Percentiles rank a stretch among this genome's conserved stretches.
These are phyloP conservation scores for Jackrogersella multiformis DNA, from an alignment of 495 filamentous ascomycete species.

Conservation along the genomic window DNA sequence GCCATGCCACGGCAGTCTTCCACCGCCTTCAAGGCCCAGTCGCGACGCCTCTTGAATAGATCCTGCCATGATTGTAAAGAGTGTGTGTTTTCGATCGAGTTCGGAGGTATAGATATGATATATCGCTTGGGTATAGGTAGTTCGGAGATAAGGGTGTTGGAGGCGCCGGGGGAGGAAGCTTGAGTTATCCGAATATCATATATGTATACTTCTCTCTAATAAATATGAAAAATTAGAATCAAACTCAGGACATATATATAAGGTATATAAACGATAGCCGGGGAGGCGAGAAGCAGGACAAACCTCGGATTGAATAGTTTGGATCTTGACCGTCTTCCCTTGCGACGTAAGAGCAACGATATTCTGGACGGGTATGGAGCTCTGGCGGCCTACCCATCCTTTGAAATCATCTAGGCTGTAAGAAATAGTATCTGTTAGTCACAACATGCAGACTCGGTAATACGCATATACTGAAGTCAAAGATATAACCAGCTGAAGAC, in stretches of 20 bases:
- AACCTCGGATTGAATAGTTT: constrained; percentile 80
- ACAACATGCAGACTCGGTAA: constrained; percentile 15
- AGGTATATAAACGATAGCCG: neutral
- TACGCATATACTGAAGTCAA: constrained; percentile 12
- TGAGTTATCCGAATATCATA: constrained; percentile 79
- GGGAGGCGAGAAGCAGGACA: constrained; percentile 30
- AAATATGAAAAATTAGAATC: too few relatives aligned
- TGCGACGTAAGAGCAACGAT: constrained; percentile 86
- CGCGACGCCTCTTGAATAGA: constrained; percentile 75
- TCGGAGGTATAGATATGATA: constrained; percentile 68
- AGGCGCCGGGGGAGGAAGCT: constrained; percentile 50
- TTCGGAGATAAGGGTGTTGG: constrained; percentile 56
- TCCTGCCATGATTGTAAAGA: constrained; percentile 83
- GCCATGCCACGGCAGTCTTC: constrained; percentile 70
- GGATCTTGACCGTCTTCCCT: constrained; percentile 80
- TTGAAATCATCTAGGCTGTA: constrained; percentile 70
- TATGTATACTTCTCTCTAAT: constrained; percentile 83
- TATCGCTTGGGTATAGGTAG: constrained; percentile 68
- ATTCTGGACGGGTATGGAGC: constrained; percentile 70
- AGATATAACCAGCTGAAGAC: constrained; percentile 40
- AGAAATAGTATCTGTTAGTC: constrained; percentile 17
- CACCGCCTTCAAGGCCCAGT: constrained; percentile 77
- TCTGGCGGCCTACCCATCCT: constrained; percentile 72
- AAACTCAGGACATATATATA: neutral
- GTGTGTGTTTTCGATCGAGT: constrained; percentile 74